A percentile compares a stretch with the other conserved stretches of the same genome.
These are phyloP conservation scores for Conringia planisiliqua DNA, from an alignment of 345 rosid genomes.

Conservation along the genomic window DNA sequence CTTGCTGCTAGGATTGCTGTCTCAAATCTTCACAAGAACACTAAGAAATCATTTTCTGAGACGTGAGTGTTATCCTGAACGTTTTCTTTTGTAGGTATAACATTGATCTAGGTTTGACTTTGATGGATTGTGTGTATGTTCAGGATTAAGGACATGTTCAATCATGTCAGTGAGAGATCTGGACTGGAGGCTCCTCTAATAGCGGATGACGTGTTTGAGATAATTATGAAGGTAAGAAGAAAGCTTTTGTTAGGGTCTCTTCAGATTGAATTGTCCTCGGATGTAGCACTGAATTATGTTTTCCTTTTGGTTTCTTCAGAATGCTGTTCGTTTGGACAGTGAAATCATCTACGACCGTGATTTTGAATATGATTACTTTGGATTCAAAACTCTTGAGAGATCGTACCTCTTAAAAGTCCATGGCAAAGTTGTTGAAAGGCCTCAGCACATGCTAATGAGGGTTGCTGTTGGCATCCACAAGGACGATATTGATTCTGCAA, in stretches of 20 bases:
- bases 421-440: slow-evolving; percentile 85
- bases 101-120: background rate
- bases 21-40: slow-evolving; percentile 95
- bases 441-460: slow-evolving; percentile 97
- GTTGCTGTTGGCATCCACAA: slow-evolving; percentile 90
- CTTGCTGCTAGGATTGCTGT: slow-evolving; percentile 98
- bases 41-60: slow-evolving; percentile 88
- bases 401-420: slow-evolving; percentile 81
- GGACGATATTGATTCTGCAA: slow-evolving; percentile 69
- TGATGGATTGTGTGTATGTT: slow-evolving; percentile 4
- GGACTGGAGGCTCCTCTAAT: slow-evolving; percentile 74
- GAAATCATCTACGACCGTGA: slow-evolving; percentile 91
- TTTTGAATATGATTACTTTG: slow-evolving; percentile 90
- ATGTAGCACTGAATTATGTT: background rate
- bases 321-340: slow-evolving; percentile 77
- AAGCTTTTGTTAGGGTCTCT: background rate
- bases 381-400: slow-evolving; percentile 90
- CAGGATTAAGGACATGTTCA: slow-evolving; percentile 83
- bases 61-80: slow-evolving; percentile 56
- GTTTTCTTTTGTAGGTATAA: background rate
- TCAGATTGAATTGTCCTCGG: no score
- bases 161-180: slow-evolving; percentile 72
- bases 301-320: slow-evolving; percentile 36
- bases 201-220: slow-evolving; percentile 88
- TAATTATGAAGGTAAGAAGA: slow-evolving; percentile 65